Base-by-base conservation (phyloP, 2,329 filamentous ascomycete species). In the Phialophora verrucosa region DNA sequence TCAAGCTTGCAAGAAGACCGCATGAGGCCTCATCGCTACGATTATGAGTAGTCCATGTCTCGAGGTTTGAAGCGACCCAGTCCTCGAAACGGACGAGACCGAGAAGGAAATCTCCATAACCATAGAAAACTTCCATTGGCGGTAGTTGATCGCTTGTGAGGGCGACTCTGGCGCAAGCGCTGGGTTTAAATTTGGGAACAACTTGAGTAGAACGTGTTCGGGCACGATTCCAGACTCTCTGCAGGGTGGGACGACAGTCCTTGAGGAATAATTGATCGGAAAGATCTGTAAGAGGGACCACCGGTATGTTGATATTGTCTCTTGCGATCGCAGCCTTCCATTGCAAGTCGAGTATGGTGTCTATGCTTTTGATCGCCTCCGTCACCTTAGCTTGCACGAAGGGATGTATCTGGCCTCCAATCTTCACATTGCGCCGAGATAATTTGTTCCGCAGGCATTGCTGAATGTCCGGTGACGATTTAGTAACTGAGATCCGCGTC, bases 361-460 rank as follows among this genome's bases (percentile, higher is more conserved):
- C n/a, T 60, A 69, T 42, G 67, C 59, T 29, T 65, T 64, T 25
- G 66, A 59, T 23, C 63, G 38, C 60, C 71, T 72, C 4, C 61
- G 23, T 20, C 56, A 64, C 27, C 61, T 3, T 7, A 4, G 53
- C 47, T 56, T 66, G 60, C 2, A 69, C 66, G 27, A 62, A 66
- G 11, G 1, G n/a, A 31, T 62, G n/a, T 10, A 61, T 25, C 64
- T 12, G 29, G 6, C 66, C n/a, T 5, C 68, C 64, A 11, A 85
- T 69, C 67, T 85, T 85, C 17, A 74, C 69, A 2, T 80, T 66
- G 0, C 83, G 78, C 20, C 80, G 75, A 3, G 75, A 73, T 12
- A 85, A 62, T 64, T 85, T 86, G 1, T 78, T 76, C 5, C 69
- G 77, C 77, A 85, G 83, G 3, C 73, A 66, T 56, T 77, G 76